Evolutionary conservation across 805 yeast species (phyloP).

Genomic region (Zygosaccharomyces bailii): DNA sequence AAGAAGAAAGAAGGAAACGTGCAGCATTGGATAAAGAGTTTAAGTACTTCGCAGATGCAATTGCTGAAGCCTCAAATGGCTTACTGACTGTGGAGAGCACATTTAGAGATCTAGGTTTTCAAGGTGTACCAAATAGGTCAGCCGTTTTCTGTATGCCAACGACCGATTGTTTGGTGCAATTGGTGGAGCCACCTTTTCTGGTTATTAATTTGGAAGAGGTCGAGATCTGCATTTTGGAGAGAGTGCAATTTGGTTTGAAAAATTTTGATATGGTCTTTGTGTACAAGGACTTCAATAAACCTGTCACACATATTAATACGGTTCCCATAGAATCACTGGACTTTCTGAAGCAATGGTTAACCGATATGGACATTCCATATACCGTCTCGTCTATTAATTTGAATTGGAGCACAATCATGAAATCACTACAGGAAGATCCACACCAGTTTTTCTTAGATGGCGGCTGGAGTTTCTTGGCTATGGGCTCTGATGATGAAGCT

Average conservation of each 20-base stretch:
- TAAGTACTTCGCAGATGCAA: constrained; percentile 81
- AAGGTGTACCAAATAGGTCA: constrained; percentile 95
- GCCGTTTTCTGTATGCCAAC: constrained; percentile 95
- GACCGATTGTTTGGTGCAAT: constrained; percentile 90
- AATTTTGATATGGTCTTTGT: constrained; percentile 97
- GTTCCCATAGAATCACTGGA: constrained; percentile 91
- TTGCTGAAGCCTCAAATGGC: constrained; percentile 84
- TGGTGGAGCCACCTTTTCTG: constrained; percentile 91
- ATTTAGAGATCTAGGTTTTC: constrained; percentile 92
- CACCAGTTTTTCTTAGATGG: constrained; percentile 91
- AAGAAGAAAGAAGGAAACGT: constrained; percentile 93
- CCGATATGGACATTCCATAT: constrained; percentile 95
- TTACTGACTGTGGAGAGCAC: constrained; percentile 87
- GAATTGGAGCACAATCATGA: constrained; percentile 95
- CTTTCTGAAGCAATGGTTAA: constrained; percentile 91
- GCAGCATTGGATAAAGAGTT: constrained; percentile 89
- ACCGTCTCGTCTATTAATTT: constrained; percentile 93
- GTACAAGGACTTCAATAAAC: constrained; percentile 81
- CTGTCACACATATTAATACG: constrained; percentile 90
- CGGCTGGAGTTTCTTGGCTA: constrained; percentile 93
- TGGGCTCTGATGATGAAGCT: constrained; percentile 75
- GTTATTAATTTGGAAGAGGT: constrained; percentile 89
- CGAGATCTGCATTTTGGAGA: constrained; percentile 91
- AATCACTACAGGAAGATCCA: constrained; percentile 87
- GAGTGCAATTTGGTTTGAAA: constrained; percentile 95